These are phyloP conservation scores for Penicillium manginii DNA, from an alignment of 495 filamentous ascomycete genomes.

Conservation along the genomic window DNA sequence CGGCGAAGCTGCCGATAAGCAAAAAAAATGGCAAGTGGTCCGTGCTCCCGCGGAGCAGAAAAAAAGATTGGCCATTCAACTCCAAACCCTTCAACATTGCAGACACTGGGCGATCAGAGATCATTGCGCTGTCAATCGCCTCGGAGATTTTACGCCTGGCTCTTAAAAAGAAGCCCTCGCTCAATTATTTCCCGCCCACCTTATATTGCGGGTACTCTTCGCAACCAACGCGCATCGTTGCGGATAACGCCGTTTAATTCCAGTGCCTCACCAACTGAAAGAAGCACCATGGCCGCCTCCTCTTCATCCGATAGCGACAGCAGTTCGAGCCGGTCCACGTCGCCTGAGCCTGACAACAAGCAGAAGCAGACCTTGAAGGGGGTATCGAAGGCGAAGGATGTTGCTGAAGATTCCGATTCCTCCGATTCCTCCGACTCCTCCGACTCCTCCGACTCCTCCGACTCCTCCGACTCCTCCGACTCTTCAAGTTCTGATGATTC, in stretches of 20 bases:
- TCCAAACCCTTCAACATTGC: constrained; percentile 19
- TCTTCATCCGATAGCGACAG: constrained; percentile 33
- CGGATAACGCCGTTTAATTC: constrained; percentile 2
- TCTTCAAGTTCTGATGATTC: constrained; percentile 29
- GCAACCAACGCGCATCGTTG: constrained; percentile 6
- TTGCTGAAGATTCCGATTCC: constrained; percentile 31
- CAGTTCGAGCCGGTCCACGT: constrained; percentile 37
- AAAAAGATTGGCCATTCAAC: constrained; percentile 41
- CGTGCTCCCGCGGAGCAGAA: constrained; percentile 51
- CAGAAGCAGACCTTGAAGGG: constrained; percentile 33
- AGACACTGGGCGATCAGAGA: constrained; percentile 8
- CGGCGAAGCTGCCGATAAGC: constrained; percentile 30
- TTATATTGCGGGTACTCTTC: neutral
- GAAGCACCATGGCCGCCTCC: constrained; percentile 35
- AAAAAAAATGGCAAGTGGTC: constrained; percentile 44
- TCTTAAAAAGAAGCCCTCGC: neutral
- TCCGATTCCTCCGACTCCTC: constrained; percentile 21
- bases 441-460: constrained; percentile 27
- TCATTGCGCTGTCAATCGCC: constrained; percentile 2
- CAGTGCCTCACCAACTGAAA: neutral
- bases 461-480: constrained; percentile 12
- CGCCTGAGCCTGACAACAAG: constrained; percentile 32
- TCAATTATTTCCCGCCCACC: neutral
- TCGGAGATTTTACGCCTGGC: neutral
- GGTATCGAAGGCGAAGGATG: constrained; percentile 33